These are phyloP conservation scores for Populus deltoides DNA, from an alignment of 345 rosid species.

Conservation along the genomic window DNA sequence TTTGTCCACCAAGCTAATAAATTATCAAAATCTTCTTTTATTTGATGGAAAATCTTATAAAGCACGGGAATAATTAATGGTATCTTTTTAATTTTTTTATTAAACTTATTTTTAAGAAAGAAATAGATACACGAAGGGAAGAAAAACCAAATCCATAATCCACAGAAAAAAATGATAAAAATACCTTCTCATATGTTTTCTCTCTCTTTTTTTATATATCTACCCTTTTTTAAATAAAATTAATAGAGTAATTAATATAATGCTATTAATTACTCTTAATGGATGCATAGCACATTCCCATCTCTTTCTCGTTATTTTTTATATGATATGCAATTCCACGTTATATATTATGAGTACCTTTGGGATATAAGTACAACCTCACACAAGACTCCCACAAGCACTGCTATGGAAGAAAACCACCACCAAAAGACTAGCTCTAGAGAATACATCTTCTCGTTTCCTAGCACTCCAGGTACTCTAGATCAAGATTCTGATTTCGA, in stretches of 20 bases:
- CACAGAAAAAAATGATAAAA: no score
- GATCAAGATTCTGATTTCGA: conserved; percentile 57
- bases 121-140: not conserved
- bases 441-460: conserved; percentile 43
- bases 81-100: not conserved
- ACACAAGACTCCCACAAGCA: not conserved
- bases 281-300: not conserved
- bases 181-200: no score
- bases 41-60: not conserved
- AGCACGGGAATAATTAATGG: not conserved
- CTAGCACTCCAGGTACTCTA: conserved; percentile 30
- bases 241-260: no score
- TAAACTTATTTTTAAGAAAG: not conserved
- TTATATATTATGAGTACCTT: not conserved
- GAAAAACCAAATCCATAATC: no score
- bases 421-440: conserved; percentile 25
- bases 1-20: conserved; percentile 12
- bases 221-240: no score
- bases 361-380: not conserved
- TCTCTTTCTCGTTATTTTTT: not conserved
- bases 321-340: not conserved
- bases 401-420: conserved; percentile 26
- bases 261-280: not conserved
- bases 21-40: not conserved
- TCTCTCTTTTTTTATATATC: no score